Evolutionary conservation across 2,329 filamentous ascomycete genomes (phyloP), one percentile per base, ranked within the genome.

Genomic region (Pseudogymnoascus sp.): DNA sequence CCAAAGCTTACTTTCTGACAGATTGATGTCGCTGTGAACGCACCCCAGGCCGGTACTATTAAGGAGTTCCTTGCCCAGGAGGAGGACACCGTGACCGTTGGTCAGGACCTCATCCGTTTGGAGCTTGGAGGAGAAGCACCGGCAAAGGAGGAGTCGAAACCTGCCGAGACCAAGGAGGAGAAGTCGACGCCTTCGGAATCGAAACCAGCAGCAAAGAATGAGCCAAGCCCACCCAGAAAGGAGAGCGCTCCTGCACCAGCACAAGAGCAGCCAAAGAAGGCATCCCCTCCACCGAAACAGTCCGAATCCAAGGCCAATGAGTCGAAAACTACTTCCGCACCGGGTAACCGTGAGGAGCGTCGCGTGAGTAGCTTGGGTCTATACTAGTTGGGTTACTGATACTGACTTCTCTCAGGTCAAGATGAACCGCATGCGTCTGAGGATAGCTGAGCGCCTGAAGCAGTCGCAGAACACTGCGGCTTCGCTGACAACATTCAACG

Each of bases 381-480:
- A 31, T 62, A 21, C 58, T 18, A 35, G 12, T 33, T 40, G 31
- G 21, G 35, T 23, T 62, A 38, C 55, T 35, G 60, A 12, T 52
- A 31, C 63, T 69, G 60, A 69, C 43, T 18, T 65, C 45, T 62
- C 66, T 62, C 70, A 95, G 90, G 91, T 97, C 72, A 99, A 99
- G 84, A 99, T 99, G 95, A 97, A 97, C 82, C 91, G 95, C 68
- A 99, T 99, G 95, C 92, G 95, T 68, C 86, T 97, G 65, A 88
- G 95, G 66, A 99, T 97, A 70, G 91, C 95, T 60, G 95, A 99
- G 81, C 92, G 95, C 70, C 85, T 99, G 68, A 99, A 99, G 86
- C 95, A 99, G 76, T 97, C 95, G 18, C 95, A 99, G 76, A 99
- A 99, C 80, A 97, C 95, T 1, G 93, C 95, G 60, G 95, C 95